These are phyloP conservation scores for Oryza meridionalis DNA, from an alignment of 176 grass and related monocot species.

Conservation along the genomic window DNA sequence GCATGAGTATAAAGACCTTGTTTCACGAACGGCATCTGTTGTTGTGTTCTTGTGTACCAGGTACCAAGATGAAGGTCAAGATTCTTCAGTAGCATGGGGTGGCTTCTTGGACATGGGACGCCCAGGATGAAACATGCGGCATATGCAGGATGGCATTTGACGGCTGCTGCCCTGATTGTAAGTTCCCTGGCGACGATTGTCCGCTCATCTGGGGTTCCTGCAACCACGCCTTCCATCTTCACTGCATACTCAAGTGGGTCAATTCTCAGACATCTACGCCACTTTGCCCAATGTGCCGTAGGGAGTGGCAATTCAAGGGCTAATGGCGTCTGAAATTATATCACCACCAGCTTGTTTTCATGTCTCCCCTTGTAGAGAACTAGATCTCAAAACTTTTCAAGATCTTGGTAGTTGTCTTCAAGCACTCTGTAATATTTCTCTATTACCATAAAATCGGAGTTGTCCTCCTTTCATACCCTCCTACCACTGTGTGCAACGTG, in stretches of 20 bases:
- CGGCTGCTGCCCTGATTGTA: constrained; percentile 83
- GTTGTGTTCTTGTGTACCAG: background rate
- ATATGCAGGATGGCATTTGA: constrained; percentile 91
- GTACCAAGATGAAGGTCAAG: constrained; percentile 70
- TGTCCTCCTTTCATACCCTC: too few species aligned
- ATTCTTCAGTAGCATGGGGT: constrained; percentile 84
- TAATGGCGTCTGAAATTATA: constrained; percentile 41
- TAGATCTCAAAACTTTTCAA: background rate
- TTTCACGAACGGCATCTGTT: too few species aligned
- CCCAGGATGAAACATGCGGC: constrained; percentile 77
- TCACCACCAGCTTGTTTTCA: background rate
- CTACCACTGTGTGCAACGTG: too few species aligned
- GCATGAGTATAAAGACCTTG: too few species aligned
- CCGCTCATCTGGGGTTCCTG: constrained; percentile 70
- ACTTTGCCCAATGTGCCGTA: too few species aligned
- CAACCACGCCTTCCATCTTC: constrained; percentile 80
- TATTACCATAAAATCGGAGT: too few species aligned
- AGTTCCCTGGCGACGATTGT: constrained; percentile 87
- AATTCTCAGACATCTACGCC: too few species aligned
- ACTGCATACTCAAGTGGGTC: constrained; percentile 86
- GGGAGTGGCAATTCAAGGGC: constrained; percentile 48
- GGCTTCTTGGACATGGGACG: constrained; percentile 83
- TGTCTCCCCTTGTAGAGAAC: background rate
- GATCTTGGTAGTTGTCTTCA: background rate
- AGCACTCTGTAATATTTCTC: constrained; percentile 13